Evolutionary conservation across 768 basidiomycete species (phyloP), one percentile per base, ranked within the genome.

Genomic region (Termitomyces sp.): DNA sequence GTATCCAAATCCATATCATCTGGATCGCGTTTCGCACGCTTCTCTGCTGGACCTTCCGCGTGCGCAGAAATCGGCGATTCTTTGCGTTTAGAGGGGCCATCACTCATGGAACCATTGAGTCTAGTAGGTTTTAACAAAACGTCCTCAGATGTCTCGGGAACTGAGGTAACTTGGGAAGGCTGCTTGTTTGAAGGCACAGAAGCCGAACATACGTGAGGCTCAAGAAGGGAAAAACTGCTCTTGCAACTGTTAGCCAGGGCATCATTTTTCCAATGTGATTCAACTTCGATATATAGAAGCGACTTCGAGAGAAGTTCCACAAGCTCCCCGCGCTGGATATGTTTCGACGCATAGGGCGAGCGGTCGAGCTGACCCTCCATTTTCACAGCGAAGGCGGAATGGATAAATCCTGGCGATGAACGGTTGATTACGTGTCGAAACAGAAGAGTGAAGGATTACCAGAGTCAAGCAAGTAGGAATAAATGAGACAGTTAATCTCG

Each of bases 401-500:
- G 91, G 35, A 79, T 77, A 66, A 93, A 90, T 54, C 91, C 91
- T 91, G 40, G 54, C 58, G 63, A 61, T 35, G 16, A 21, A 35
- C 41, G 9, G n/a, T 52, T 17, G 48, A 47, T 45, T 53, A 32
- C 19, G 27, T 14, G 40, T 37, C 11, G 14, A 25, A n/a, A 34
- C 30, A 47, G n/a, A 52, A 25, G 32, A 7, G 27, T 16, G 5
- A 2, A 54, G 19, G 49, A 39, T 48, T 61, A 89, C 91, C 91
- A 32, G 89, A 91, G 63, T 94, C 91, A 61, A 85, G 77, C 61
- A 94, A 83, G 66, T 92, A 94, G 2, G 91, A 80, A 69, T 93
- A 85, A 46, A 94, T 86, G 59, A 93, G 81, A 64, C 86, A 89
- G 67, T 94, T 94, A 58, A 94, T 78, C 67, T 93, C 89, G 61